phyloP scores from a whole-genome alignment of 768 basidiomycete genomes.

The Phaffia australis region DNA sequence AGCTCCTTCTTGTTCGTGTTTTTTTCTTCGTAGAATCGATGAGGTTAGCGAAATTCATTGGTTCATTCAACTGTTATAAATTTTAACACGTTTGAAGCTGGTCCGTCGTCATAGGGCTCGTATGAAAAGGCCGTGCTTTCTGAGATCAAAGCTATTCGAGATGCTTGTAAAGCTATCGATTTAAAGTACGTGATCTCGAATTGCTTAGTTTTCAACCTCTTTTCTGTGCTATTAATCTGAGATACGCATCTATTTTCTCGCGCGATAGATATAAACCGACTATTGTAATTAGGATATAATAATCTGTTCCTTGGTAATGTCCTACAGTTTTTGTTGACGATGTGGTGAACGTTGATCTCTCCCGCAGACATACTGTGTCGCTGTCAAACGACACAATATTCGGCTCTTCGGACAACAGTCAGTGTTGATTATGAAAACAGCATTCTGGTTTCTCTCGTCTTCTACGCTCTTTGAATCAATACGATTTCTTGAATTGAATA shows the following conservation, averaged over 20 bases:
- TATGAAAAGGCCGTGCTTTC: slow-evolving; percentile 35
- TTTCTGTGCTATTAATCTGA: background rate
- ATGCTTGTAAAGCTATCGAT: slow-evolving; percentile 31
- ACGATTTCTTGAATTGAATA: no score
- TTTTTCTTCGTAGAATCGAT: slow-evolving; percentile 31
- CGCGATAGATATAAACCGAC: slow-evolving; percentile 30
- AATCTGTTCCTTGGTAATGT: background rate
- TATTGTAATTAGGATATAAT: slow-evolving; percentile 31
- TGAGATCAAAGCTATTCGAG: slow-evolving; percentile 34
- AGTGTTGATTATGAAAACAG: background rate
- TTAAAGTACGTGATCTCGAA: background rate
- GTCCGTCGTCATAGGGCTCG: slow-evolving; percentile 31
- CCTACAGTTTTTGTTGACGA: background rate
- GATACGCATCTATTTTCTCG: slow-evolving; percentile 34
- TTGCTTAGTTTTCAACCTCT: background rate
- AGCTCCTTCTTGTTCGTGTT: background rate
- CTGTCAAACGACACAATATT: background rate
- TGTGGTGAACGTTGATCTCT: no score
- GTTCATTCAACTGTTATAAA: background rate
- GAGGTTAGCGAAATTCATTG: slow-evolving; percentile 23
- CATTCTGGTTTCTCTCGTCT: slow-evolving; percentile 9
- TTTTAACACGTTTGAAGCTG: no score
- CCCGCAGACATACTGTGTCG: no score
- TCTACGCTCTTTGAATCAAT: background rate
- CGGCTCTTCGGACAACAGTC: slow-evolving; percentile 1